Conservation (phyloP, 495 filamentous ascomycete species). For the Halenospora varia region DNA sequence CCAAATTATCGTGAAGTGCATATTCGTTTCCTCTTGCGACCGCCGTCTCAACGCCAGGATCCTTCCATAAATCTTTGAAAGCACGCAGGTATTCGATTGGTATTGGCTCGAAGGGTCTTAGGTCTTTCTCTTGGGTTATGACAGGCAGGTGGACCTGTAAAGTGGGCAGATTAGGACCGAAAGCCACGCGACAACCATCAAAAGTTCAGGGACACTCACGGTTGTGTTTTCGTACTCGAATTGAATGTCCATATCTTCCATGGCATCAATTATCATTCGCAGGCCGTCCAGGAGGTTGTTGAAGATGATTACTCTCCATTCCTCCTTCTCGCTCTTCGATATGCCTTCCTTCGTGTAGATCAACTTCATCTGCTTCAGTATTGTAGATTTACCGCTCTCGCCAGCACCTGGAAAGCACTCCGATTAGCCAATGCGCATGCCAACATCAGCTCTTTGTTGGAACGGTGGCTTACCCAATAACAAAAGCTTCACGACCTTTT, state of each 20-base stretch:
- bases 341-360: constrained; percentile 88
- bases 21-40: constrained; percentile 93
- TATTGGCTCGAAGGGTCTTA: constrained; percentile 70
- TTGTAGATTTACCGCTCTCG: constrained; percentile 96
- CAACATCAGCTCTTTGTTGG: constrained; percentile 1
- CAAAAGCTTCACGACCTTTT: constrained; percentile 78
- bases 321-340: constrained; percentile 82
- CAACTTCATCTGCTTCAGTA: constrained; percentile 98
- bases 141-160: constrained; percentile 19
- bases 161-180: background rate
- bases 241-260: constrained; percentile 77
- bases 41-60: constrained; percentile 77
- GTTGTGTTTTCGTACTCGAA: constrained; percentile 75
- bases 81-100: constrained; percentile 67
- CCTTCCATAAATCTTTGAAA: constrained; percentile 80
- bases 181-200: background rate
- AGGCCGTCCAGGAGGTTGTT: constrained; percentile 86
- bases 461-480: constrained; percentile 61
- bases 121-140: constrained; percentile 31
- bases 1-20: constrained; percentile 90
- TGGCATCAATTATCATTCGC: constrained; percentile 86
- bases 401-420: constrained; percentile 67
- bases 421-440: constrained; percentile 9
- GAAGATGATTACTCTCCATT: constrained; percentile 93
- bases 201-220: constrained; percentile 50